Evolutionary conservation across 2,329 filamentous ascomycete genomes (phyloP), one percentile per base, ranked within the genome.

Genomic region (Berkeleyomyces rouxiae): DNA sequence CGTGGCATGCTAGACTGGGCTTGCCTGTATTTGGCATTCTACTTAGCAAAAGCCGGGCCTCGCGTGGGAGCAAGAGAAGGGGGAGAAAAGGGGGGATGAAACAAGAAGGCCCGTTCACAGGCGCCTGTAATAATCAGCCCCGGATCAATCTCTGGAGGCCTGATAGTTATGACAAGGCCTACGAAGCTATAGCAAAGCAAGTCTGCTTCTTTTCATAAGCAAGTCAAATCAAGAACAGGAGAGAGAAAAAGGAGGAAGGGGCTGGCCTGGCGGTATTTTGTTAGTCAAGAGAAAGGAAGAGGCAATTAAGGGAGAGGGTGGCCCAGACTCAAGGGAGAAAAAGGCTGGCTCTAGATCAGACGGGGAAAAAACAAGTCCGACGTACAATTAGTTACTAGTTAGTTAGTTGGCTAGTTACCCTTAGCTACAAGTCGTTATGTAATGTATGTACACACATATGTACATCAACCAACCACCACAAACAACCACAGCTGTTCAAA

Each of bases 21-120:
- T 65, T 65, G 10, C 63, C 63, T 3, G 63, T 65, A 36, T 65
- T 65, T 4, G 61, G 57, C 63, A 65, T 65, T 39, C 51, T 55
- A 13, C 9, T 36, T 37, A 7, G 16, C 33, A 39, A 53, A n/a
- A 55, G 33, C n/a, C 46, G 23, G 11, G 33, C 36, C 33, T 11
- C 36, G 33, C 51, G 23, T 23, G 23, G 2, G 23, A 23, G 23
- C 33, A 39, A 39, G 33, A 49, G 46, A 23, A 49, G 46, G 33
- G n/a, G 16, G 23, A 11, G 11, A 31, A n/a, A 36, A 16, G n/a
- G 33, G 2, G 51, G n/a, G 7, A 55, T 36, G 51, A 55, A 55
- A 39, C n/a, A 11, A 39, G 10, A 37, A 55, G 51, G 51, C 16
- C 51, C 13, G 51, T 55, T 55, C 33, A 37, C 51, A 4, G 11